These are phyloP conservation scores for Starmerella floricola DNA, from an alignment of 805 yeast species.

Conservation along the genomic window DNA sequence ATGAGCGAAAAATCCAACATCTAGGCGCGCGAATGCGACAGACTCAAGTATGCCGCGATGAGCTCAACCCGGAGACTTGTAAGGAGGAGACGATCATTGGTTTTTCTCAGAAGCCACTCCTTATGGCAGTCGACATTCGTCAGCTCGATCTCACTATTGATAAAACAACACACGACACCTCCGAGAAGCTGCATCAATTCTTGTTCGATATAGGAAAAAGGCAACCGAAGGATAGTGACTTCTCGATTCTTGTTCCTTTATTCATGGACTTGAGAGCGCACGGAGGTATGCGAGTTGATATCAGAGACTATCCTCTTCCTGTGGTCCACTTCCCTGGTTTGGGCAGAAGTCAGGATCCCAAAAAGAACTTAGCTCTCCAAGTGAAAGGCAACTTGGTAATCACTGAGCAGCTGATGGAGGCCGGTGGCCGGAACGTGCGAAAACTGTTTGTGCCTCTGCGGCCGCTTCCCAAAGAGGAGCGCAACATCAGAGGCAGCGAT, in stretches of 20 bases:
- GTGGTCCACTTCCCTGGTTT: constrained; percentile 56
- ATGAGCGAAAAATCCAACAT: constrained; percentile 23
- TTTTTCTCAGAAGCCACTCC: constrained; percentile 38
- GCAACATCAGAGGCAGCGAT: constrained; percentile 33
- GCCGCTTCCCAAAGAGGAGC: constrained; percentile 31
- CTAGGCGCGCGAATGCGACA: constrained; percentile 32
- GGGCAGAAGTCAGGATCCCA: constrained; percentile 28
- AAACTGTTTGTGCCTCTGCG: constrained; percentile 51
- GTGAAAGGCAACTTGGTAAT: constrained; percentile 55
- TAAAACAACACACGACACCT: constrained; percentile 40
- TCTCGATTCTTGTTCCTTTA: constrained; percentile 57
- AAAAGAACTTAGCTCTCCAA: constrained; percentile 25
- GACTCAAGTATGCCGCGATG: constrained; percentile 26
- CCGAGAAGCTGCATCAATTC: constrained; percentile 45
- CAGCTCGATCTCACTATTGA: constrained; percentile 39
- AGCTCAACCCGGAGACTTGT: constrained; percentile 30
- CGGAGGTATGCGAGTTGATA: constrained; percentile 21
- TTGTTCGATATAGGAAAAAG: constrained; percentile 69
- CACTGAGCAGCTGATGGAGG: constrained; percentile 48
- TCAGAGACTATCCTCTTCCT: constrained; percentile 82
- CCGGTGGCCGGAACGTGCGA: constrained; percentile 42
- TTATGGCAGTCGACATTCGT: constrained; percentile 41
- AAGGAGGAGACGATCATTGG: constrained; percentile 38
- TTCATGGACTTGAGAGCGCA: constrained; percentile 32
- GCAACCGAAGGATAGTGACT: constrained; percentile 56